Evolutionary conservation across 2,329 filamentous ascomycete genomes (phyloP).

Genomic region (Aspergillus calidoustus): DNA sequence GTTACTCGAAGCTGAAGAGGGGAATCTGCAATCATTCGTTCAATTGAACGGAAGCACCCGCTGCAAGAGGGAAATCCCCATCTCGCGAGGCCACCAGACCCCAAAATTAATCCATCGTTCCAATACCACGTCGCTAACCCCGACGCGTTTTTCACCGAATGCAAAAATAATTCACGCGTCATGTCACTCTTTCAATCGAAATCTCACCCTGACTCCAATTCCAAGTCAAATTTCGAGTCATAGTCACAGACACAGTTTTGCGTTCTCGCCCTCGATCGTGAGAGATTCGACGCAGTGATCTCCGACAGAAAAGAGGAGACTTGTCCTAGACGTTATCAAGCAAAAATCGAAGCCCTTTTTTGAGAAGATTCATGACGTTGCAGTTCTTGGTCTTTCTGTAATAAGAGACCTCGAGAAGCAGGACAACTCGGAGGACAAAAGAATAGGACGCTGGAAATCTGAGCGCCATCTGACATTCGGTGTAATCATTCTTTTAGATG

Average conservation of each 20-base stretch:
- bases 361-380: not conserved
- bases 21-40: not conserved
- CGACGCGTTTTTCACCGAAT: not conserved
- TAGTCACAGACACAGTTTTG: not conserved
- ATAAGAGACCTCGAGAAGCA: not conserved
- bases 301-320: not conserved
- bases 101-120: not conserved
- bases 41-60: not conserved
- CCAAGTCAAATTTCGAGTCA: too few relatives aligned
- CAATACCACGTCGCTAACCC: not conserved
- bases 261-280: not conserved
- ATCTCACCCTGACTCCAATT: not conserved
- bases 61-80: not conserved
- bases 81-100: not conserved
- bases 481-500: too few relatives aligned
- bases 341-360: not conserved
- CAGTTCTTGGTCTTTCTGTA: not conserved
- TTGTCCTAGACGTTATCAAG: too few relatives aligned
- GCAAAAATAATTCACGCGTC: not conserved
- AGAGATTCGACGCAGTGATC: not conserved
- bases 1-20: not conserved
- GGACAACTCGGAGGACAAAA: not conserved
- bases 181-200: not conserved
- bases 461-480: too few relatives aligned
- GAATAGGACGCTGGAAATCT: not conserved